Percentiles rank a stretch among this genome's conserved stretches.
These are phyloP conservation scores for Pythium aristosporum DNA, from an alignment of 352 stramenopile species.

Conservation along the genomic window DNA sequence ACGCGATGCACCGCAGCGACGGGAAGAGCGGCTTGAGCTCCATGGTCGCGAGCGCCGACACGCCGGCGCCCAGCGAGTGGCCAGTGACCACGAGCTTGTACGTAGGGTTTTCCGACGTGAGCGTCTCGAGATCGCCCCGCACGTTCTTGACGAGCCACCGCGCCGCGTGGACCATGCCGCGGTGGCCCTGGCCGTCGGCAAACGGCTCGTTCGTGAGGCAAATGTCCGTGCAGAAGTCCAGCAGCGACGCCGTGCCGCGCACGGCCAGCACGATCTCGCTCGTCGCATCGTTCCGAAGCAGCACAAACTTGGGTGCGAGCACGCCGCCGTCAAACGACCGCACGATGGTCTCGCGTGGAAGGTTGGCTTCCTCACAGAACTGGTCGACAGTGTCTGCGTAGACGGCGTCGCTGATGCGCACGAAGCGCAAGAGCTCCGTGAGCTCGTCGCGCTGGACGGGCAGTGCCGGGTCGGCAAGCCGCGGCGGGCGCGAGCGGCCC, in stretches of 20 bases:
- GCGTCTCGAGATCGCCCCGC: conserved; percentile 41
- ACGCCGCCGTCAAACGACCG: conserved; percentile 58
- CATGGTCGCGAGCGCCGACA: conserved; percentile 68
- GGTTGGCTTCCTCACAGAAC: conserved; percentile 56
- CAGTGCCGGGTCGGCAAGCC: not conserved
- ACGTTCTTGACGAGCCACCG: conserved; percentile 68
- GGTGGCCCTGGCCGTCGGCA: conserved; percentile 60
- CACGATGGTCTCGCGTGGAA: conserved; percentile 44
- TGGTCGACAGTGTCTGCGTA: conserved; percentile 53
- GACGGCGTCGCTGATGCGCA: conserved; percentile 63
- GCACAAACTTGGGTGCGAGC: conserved; percentile 75
- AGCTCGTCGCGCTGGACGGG: conserved; percentile 10
- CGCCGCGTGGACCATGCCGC: conserved; percentile 78
- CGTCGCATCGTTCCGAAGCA: conserved; percentile 49
- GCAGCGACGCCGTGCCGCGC: conserved; percentile 67
- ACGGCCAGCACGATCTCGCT: conserved; percentile 42
- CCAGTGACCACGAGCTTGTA: conserved; percentile 65
- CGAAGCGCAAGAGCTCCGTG: conserved; percentile 41
- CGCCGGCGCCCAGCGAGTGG: conserved; percentile 69
- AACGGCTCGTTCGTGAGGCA: conserved; percentile 81
- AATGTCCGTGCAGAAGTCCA: conserved; percentile 83
- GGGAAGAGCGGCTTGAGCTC: conserved; percentile 43
- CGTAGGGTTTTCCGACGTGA: conserved; percentile 43
- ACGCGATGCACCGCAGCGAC: conserved; percentile 57
- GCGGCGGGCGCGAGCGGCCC: conserved; percentile 13